A percentile compares a stretch with the other conserved stretches of the same genome.
These are phyloP conservation scores for Quercus suber DNA, from an alignment of 306 rosid species.

Conservation along the genomic window DNA sequence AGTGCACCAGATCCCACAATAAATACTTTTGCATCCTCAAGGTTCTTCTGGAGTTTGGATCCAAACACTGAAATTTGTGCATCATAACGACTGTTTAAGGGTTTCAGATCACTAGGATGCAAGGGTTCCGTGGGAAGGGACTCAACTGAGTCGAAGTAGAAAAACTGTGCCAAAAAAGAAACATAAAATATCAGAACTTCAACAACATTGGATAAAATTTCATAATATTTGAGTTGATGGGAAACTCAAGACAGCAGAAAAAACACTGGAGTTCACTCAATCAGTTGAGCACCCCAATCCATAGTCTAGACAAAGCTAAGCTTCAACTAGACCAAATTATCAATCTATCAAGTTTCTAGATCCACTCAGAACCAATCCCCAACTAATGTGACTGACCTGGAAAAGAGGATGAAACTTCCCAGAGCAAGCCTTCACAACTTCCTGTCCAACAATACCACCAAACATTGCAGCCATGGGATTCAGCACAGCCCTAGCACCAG, in stretches of 20 bases:
- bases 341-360: neutral
- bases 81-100: constrained; percentile 84
- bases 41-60: constrained; percentile 79
- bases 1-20: constrained; percentile 97
- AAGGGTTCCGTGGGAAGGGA: constrained; percentile 85
- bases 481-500: constrained; percentile 88
- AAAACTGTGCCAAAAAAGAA: constrained; percentile 53
- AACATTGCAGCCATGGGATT: constrained; percentile 99
- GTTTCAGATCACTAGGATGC: constrained; percentile 70
- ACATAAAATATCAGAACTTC: neutral
- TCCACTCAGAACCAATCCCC: neutral
- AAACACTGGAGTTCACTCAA: neutral
- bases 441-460: constrained; percentile 98
- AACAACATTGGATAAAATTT: neutral
- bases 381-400: constrained; percentile 43
- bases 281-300: neutral
- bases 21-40: constrained; percentile 77
- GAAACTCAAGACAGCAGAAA: neutral
- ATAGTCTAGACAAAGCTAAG: neutral
- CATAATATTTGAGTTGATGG: neutral
- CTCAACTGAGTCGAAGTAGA: constrained; percentile 92
- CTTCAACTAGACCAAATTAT: neutral
- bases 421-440: constrained; percentile 92
- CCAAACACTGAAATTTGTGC: constrained; percentile 99
- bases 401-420: constrained; percentile 95